These are phyloP conservation scores for Mycena amicta DNA, from an alignment of 768 basidiomycete genomes.

Conservation along the genomic window DNA sequence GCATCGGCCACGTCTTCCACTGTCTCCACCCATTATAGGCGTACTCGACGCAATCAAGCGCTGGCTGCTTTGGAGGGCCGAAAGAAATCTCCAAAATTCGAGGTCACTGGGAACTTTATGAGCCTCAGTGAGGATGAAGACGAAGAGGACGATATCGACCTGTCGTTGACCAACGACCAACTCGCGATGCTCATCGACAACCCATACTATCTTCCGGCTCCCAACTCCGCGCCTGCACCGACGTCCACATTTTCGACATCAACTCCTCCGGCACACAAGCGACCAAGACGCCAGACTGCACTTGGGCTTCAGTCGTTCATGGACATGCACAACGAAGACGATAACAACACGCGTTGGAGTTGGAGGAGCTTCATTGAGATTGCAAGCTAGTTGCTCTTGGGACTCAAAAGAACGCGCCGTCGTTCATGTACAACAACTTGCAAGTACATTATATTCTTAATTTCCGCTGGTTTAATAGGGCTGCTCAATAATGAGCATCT, in stretches of 20 bases:
- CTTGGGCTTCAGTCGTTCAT: slow-evolving; percentile 67
- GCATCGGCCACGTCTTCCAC: slow-evolving; percentile 41
- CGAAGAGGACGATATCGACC: slow-evolving; percentile 29
- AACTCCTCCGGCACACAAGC: too few species aligned
- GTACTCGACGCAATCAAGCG: slow-evolving; percentile 56
- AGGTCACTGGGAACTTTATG: slow-evolving; percentile 56
- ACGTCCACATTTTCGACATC: too few species aligned
- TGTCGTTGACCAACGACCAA: slow-evolving; percentile 11
- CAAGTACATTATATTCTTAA: neutral
- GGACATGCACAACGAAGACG: slow-evolving; percentile 54
- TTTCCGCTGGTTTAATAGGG: too few species aligned
- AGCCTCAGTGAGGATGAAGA: slow-evolving; percentile 69
- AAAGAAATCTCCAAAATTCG: slow-evolving; percentile 22
- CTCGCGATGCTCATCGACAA: neutral
- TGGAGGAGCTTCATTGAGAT: slow-evolving; percentile 72
- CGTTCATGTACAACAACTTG: neutral
- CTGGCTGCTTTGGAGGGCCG: slow-evolving; percentile 69
- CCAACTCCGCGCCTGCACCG: slow-evolving; percentile 9
- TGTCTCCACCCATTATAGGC: slow-evolving; percentile 48
- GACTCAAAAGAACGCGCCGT: neutral
- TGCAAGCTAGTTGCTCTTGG: slow-evolving; percentile 18
- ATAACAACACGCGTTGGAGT: slow-evolving; percentile 42
- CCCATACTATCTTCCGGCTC: neutral
- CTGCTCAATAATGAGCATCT: neutral
- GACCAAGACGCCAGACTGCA: slow-evolving; percentile 44